Percentiles rank a stretch among this genome's conserved stretches.
phyloP scores from a whole-genome alignment of 306 rosid species.

The Myrica gale region DNA sequence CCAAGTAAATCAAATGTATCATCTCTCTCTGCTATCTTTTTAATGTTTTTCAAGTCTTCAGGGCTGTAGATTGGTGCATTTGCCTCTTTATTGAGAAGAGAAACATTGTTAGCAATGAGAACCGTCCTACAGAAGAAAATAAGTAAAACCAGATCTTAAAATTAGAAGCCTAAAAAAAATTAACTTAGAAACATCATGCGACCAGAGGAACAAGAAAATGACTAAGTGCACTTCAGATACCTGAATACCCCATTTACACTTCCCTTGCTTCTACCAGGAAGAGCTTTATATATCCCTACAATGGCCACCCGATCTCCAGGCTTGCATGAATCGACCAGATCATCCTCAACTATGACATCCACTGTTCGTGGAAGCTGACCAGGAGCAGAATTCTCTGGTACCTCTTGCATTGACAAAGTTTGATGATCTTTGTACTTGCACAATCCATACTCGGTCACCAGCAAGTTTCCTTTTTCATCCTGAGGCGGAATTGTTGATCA shows the following conservation, averaged over 20 bases:
- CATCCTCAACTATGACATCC: conserved; percentile 89
- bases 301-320: conserved; percentile 97
- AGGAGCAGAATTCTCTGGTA: conserved; percentile 97
- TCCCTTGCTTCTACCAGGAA: conserved; percentile 88
- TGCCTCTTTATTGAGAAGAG: conserved; percentile 95
- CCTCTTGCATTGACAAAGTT: conserved; percentile 93
- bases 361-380: conserved; percentile 99
- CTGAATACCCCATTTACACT: conserved; percentile 94
- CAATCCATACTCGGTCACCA: conserved; percentile 92
- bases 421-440: conserved; percentile 97
- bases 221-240: conserved; percentile 40
- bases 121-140: conserved; percentile 66
- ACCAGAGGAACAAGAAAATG: conserved; percentile 9
- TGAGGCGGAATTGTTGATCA: conserved; percentile 23
- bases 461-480: conserved; percentile 92
- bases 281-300: conserved; percentile 91
- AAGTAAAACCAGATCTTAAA: not conserved
- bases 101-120: conserved; percentile 84
- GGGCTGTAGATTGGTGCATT: conserved; percentile 82
- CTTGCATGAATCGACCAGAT: conserved; percentile 92
- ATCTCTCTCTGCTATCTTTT: conserved; percentile 78
- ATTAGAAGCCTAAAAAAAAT: no score
- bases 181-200: conserved; percentile 1
- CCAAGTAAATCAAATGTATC: conserved; percentile 93
- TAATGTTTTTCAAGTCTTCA: conserved; percentile 74